phyloP scores from a whole-genome alignment of 2,329 filamentous ascomycete species.

The Aspergillus pseudoglaucus region DNA sequence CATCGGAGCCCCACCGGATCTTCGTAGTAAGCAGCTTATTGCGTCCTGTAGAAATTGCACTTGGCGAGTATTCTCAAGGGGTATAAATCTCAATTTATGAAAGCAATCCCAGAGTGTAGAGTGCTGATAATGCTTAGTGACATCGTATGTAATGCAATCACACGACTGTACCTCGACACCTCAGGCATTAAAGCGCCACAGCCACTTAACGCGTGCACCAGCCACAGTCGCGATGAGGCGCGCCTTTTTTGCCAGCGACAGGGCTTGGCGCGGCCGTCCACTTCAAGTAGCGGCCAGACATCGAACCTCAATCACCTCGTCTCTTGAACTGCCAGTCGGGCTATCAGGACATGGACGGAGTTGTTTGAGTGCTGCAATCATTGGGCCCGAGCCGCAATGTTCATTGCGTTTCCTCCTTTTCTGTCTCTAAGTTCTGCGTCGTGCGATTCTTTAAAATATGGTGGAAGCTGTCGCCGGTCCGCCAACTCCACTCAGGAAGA shows the following conservation, averaged over 20 bases:
- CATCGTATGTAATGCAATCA: too few species aligned
- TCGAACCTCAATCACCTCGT: neutral
- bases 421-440: constrained; percentile 10
- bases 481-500: constrained; percentile 49
- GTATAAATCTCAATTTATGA: too few species aligned
- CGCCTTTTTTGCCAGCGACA: constrained; percentile 10
- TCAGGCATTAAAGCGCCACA: constrained; percentile 17
- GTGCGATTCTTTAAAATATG: constrained; percentile 27
- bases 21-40: constrained; percentile 1
- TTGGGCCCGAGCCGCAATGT: constrained; percentile 21
- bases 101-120: too few species aligned
- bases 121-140: too few species aligned
- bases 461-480: constrained; percentile 45
- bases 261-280: constrained; percentile 15
- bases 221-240: constrained; percentile 17
- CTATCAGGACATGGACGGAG: constrained; percentile 13
- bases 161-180: constrained; percentile 7
- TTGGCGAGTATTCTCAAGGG: too few species aligned
- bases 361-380: constrained; percentile 9
- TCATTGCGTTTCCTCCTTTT: constrained; percentile 13
- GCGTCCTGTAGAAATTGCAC: too few species aligned
- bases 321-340: neutral
- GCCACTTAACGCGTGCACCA: constrained; percentile 31
- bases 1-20: constrained; percentile 11
- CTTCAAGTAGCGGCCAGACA: neutral